Base-by-base conservation (phyloP, 75 land plant species). In the Isoetes taiwanensis region DNA sequence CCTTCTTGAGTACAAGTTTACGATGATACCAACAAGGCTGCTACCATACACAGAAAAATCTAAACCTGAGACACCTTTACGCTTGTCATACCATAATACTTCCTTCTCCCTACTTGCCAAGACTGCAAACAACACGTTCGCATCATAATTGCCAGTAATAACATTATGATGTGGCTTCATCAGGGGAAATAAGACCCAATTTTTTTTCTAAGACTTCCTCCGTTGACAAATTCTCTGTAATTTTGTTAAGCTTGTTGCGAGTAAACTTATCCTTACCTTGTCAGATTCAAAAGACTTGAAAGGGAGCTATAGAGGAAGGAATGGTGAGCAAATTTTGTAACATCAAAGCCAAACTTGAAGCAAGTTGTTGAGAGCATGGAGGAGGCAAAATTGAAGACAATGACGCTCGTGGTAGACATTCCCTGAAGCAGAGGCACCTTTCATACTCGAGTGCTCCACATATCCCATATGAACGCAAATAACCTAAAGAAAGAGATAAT, bases 301-400 rank as follows among this genome's bases (percentile, higher is more conserved):
- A n/a, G n/a, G n/a, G n/a, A n/a, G n/a, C n/a, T n/a, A n/a, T n/a
- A n/a, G n/a, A n/a, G n/a, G n/a, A n/a, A n/a, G n/a, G n/a, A n/a
- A n/a, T n/a, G n/a, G n/a, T n/a, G n/a, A n/a, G n/a, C n/a, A n/a
- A n/a, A n/a, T n/a, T n/a, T n/a, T n/a, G n/a, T n/a, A n/a, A n/a
- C n/a, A n/a, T n/a, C n/a, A n/a, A n/a, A n/a, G n/a, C n/a, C n/a
- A n/a, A n/a, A 86, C 95, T 80, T 85, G 95, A 23, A 88, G 63
- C 14, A 88, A 82, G 67, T 88, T 88, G 35, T 85, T 88, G 64
- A 88, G 90, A 35, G 90, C 65, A 64, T 88, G 95, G 35, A 88
- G 55, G 12, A 81, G 76, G 54, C 95, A 88, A 58, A 81, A 76
- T 52, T 88, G 95, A 16, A 84, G 33, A 43, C 64, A 75, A 56